Evolutionary conservation across 2,329 filamentous ascomycete species (phyloP), one percentile per base, ranked within the genome.

Genomic region (Neocatenulostroma microsporum): DNA sequence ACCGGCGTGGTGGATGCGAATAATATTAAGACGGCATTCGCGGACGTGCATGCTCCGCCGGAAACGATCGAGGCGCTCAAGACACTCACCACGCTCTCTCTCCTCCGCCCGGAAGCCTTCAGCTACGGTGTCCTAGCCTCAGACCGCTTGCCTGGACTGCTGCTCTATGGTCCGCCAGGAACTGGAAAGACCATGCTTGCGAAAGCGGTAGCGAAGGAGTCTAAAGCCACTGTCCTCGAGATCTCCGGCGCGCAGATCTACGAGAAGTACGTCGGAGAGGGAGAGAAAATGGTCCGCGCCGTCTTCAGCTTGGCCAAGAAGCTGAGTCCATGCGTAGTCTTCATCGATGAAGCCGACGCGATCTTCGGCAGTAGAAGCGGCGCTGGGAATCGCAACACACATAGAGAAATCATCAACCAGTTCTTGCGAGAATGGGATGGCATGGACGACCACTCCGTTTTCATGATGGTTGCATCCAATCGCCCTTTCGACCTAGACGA

Each of bases 401-500:
- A 93, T 50, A 78, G 88, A 33, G 89, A 95, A 58, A 81, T 91
- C 37, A 88, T 96, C 60, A 98, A 95, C 56, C 89, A 98, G 62
- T 96, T 96, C 60, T 68, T 98, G 33, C 82, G 87, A 36, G 89
- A 96, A 60, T 96, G 89, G 91, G 91, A 96, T 51, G 91, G 91
- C 9, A 81, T 96, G 69, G 82, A 84, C 50, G 71, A 78, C 40
- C 54, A 58, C 34, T 83, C 82, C 13, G 86, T 89, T 3, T 96
- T 98, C 59, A 89, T 98, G 61, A 95, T 98, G 87, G 87, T 96
- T 0, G 89, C 91, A 19, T 96, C 88, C 7, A 96, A 98, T 61
- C 74, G 89, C 8, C 91, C 91, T 0, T 95, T 94, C 54, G 91
- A 96, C 54, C 75, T 98, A 1, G 91, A 98, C 53, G 84, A 91